Evolutionary conservation across 495 filamentous ascomycete species (phyloP).

Genomic region (Penicillium odoratum): DNA sequence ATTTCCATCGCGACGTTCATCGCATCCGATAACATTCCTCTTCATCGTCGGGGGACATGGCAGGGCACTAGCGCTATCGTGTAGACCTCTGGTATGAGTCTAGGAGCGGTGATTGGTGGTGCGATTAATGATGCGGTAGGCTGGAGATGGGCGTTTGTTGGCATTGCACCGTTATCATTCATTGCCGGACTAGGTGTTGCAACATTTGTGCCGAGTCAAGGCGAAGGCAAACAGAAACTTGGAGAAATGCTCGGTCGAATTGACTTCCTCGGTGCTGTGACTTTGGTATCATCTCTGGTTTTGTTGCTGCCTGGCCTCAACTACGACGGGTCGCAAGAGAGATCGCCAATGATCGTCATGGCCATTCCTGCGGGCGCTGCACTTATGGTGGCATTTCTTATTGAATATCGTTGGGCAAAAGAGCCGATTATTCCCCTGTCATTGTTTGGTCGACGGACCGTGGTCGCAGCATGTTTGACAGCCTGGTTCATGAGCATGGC

Average conservation of each 20-base stretch:
- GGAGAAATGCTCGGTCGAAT: conserved; percentile 12
- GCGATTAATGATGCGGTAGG: conserved; percentile 13
- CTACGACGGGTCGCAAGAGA: conserved; percentile 8
- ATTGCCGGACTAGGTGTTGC: conserved; percentile 9
- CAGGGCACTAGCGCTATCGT: conserved; percentile 14
- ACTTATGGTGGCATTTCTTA: conserved; percentile 10
- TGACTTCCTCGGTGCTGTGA: conserved; percentile 15
- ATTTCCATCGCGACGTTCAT: conserved; percentile 21
- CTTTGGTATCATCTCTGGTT: conserved; percentile 15
- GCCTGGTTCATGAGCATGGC: conserved; percentile 22
- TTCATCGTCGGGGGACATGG: conserved; percentile 14
- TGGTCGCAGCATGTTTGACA: conserved; percentile 16
- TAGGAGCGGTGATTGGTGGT: conserved; percentile 17
- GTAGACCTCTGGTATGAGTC: conserved; percentile 17
- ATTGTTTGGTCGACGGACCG: conserved; percentile 14
- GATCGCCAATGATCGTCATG: background rate
- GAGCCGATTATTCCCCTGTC: conserved; percentile 21
- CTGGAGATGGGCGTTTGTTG: conserved; percentile 23
- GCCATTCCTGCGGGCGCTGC: conserved; percentile 4
- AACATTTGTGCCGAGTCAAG: conserved; percentile 10
- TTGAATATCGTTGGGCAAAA: conserved; percentile 15
- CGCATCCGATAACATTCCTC: conserved; percentile 17
- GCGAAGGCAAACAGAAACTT: background rate
- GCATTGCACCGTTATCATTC: conserved; percentile 16
- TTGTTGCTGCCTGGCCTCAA: conserved; percentile 16